Percentiles rank a stretch among this genome's conserved stretches.
These are phyloP conservation scores for Fraxinus greggii DNA, from an alignment of 305 asterid genomes.

Conservation along the genomic window DNA sequence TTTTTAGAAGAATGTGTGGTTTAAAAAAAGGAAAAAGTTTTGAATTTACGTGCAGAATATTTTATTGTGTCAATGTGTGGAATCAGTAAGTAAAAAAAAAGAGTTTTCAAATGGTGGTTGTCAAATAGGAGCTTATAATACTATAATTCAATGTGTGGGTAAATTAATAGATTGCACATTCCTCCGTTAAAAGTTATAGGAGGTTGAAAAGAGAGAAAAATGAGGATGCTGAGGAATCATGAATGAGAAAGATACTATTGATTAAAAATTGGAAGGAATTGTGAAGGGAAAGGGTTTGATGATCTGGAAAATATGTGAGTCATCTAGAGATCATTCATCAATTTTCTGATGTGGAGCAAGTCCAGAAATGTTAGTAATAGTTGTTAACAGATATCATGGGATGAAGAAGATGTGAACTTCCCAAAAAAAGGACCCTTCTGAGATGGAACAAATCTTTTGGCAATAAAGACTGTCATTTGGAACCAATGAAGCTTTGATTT, in stretches of 20 bases:
- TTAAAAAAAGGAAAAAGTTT: too few species aligned
- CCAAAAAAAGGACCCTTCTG: not conserved
- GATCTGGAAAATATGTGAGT: not conserved
- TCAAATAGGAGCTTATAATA: not conserved
- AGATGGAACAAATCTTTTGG: not conserved
- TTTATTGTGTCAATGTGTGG: not conserved
- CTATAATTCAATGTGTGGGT: not conserved
- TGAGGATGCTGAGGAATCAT: not conserved
- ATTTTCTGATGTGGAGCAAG: not conserved
- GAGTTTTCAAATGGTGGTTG: not conserved
- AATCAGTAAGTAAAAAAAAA: too few species aligned
- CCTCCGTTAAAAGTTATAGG: not conserved
- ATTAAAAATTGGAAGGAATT: not conserved
- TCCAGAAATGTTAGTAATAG: not conserved
- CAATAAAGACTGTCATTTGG: not conserved
- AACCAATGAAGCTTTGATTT: constrained; percentile 5
- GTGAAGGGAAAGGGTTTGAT: not conserved
- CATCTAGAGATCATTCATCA: not conserved
- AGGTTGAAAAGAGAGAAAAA: not conserved
- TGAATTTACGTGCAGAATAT: not conserved
- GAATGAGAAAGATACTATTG: not conserved
- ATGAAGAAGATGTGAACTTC: not conserved
- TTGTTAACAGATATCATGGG: not conserved
- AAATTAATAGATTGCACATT: not conserved
- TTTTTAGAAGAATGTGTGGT: not conserved